A percentile compares a stretch with the other conserved stretches of the same genome.
phyloP scores from a whole-genome alignment of 768 basidiomycete species.

The Pisolithus sp. region DNA sequence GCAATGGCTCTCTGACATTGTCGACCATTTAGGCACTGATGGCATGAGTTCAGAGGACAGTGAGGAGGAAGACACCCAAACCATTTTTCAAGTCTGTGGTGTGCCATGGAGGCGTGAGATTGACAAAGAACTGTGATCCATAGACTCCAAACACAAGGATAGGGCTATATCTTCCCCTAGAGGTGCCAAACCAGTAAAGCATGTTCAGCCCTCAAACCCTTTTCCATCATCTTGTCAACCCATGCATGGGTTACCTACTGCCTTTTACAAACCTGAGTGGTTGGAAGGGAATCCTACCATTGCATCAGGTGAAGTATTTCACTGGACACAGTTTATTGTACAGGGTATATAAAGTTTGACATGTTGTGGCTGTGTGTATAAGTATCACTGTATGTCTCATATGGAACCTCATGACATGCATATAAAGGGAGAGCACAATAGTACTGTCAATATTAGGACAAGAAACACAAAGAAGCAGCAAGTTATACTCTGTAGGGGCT shows the following conservation, averaged over 20 bases:
- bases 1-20: not conserved
- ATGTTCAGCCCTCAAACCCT: not conserved
- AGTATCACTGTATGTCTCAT: no score
- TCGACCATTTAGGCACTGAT: not conserved
- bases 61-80: not conserved
- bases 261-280: no score
- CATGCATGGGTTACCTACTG: not conserved
- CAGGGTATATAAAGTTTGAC: no score
- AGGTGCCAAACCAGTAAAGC: constrained; percentile 1
- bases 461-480: no score
- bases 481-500: no score
- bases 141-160: not conserved
- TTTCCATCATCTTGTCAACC: not conserved
- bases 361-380: no score
- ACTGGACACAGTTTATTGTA: no score
- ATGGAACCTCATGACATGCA: no score
- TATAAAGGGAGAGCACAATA: no score
- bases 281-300: no score
- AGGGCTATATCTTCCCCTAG: not conserved
- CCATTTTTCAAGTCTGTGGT: not conserved
- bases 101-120: constrained; percentile 5
- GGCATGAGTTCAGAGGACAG: constrained; percentile 8
- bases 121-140: constrained; percentile 2
- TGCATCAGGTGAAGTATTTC: no score
- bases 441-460: no score